Base-by-base conservation (phyloP, 2,329 filamentous ascomycete species). In the Zymoseptoria ardabiliae region DNA sequence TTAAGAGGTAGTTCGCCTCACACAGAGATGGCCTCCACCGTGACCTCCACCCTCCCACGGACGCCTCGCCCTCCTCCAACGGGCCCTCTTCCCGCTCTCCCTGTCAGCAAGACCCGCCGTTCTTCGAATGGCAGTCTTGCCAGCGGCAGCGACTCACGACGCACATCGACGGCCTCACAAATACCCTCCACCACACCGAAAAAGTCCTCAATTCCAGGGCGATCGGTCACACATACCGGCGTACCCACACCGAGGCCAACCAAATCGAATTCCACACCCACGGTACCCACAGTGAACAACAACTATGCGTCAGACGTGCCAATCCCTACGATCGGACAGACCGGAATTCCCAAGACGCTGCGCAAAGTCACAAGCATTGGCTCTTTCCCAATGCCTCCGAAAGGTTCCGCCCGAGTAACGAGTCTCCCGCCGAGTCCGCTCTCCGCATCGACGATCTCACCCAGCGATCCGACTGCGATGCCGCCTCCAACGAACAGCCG, bases 281-380 rank as follows among this genome's bases (percentile, higher is more conserved):
- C 78, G 41, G 75, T 85, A 13, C 85, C 84, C 62, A 78, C 78
- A 7, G 68, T 79, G 11, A 72, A 72, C 48, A 77, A 77, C 11
- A 68, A 69, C 48, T 67, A 73, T 25, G 78, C 83, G 4, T 58
- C 28, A 23, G 58, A 63, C 23, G 49, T 57, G 28, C 58, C 59
- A 10, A 53, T 54, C 7, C 60, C 60, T 22, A 49, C 60, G 1
- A 57, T 58, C 52, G 53, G 56, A 54, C 22, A 23, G 5, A 53
- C 57, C 35, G 63, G 56, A 11, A 48, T 65, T n/a, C 65, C 65
- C 23, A 92, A 87, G 73, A 85, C 86, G 1, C 75, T 97, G 58
- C 85, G 91, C 63, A 95, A 95, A 75, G 89, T 89, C 0, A 88
- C 96, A 69, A 97, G 92, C 79, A 96, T 97, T 70, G 93, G 92